Evolutionary conservation across 176 grass and related monocot species (phyloP), one percentile per base, ranked within the genome.

Genomic region (Raddia distichophylla): DNA sequence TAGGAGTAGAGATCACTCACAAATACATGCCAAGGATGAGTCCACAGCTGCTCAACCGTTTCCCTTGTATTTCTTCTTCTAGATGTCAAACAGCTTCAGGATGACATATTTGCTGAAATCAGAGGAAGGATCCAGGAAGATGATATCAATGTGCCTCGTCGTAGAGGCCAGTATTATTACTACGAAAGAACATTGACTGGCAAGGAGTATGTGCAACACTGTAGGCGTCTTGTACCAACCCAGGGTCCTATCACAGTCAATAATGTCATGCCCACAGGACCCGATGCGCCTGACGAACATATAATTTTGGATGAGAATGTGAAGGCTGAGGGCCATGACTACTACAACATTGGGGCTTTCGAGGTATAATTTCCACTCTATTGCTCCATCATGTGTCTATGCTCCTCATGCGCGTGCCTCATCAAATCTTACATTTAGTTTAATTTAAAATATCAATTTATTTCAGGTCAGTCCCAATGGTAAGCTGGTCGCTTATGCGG

Each of bases 121-220:
- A 89, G 95, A 76, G 92, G 77, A 67, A 90, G 90, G 62, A 98
- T 98, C 56, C 93, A 98, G 78, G 95, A 98, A 62, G 95, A 98
- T 65, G 95, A 98, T 53, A 84, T 87, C 10, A 71, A 74, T 3
- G 90, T 48, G 13, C 92, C 92, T 16, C 72, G 86, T 52, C 87
- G 88, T 50, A 91, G 60, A 87, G 90, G 86, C 3, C 58, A 43
- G 1, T 93, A 91, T 70, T 98, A 93, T 75, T 98, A 98, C 79
- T 98, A 98, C 37, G 20, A 90, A 47, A 87, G 88, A 75, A 98
- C 95, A 72, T 69, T 93, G 84, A 75, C 64, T 0, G 92, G 95
- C 47, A 94, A 98, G 84, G 92, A 98, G 66, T 95, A 98, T 88
- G 87, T 70, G 10, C 86, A 93, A 46, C 86, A 91, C 34, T 98